A percentile compares a stretch with the other conserved stretches of the same genome.
phyloP scores from a whole-genome alignment of 805 yeast species.

The Phaffomyces thermotolerans region DNA sequence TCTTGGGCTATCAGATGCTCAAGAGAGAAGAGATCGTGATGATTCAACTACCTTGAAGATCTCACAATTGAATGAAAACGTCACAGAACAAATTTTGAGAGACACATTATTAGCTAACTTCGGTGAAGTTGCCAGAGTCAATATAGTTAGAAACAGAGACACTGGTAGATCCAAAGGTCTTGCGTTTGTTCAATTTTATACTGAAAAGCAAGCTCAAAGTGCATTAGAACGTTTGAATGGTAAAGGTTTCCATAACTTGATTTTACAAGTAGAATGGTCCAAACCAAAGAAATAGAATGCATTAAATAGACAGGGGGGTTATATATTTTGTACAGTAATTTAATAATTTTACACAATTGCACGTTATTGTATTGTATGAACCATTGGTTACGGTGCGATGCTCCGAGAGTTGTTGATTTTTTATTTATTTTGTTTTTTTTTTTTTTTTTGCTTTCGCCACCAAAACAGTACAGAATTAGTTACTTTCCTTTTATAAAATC shows the following conservation, averaged over 20 bases:
- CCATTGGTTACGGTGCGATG: neutral
- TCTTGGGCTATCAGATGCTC: constrained; percentile 28
- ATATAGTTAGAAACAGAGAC: constrained; percentile 82
- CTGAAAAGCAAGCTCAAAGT: constrained; percentile 59
- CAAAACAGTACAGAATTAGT: no score
- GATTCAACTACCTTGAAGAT: constrained; percentile 85
- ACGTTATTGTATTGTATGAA: neutral
- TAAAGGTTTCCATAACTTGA: constrained; percentile 86
- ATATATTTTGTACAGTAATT: no score
- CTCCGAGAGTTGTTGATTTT: neutral
- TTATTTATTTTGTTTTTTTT: neutral
- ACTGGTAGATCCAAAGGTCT: constrained; percentile 94
- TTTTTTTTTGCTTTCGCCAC: constrained; percentile 5
- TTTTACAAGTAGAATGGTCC: constrained; percentile 59
- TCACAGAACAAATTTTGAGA: constrained; percentile 75
- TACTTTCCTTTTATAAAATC: no score
- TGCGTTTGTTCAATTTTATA: constrained; percentile 82
- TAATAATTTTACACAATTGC: no score
- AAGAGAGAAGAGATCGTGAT: constrained; percentile 57
- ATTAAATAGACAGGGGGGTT: no score
- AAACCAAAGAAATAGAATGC: constrained; percentile 24
- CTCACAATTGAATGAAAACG: constrained; percentile 81
- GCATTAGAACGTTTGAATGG: constrained; percentile 79
- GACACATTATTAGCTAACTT: constrained; percentile 59
- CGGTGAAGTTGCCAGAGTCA: constrained; percentile 66